Evolutionary conservation across 331 rosid species (phyloP).

Genomic region (Phaseolus coccineus): DNA sequence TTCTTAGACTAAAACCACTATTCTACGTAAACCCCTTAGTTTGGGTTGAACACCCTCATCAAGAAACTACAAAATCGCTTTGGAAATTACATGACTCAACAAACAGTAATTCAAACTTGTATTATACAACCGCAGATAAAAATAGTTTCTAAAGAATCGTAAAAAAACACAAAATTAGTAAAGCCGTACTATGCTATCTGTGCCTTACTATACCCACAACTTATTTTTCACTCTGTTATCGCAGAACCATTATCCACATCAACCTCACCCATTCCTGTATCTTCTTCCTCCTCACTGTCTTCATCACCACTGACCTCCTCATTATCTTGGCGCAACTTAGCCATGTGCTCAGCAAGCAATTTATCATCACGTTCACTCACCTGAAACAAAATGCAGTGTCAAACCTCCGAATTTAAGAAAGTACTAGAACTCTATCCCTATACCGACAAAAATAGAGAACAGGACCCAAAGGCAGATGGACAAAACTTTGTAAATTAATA

Average conservation of each 20-base stretch:
- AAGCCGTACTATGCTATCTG: slow-evolving; percentile 44
- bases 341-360: slow-evolving; percentile 91
- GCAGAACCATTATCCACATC: slow-evolving; percentile 71
- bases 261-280: slow-evolving; percentile 93
- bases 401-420: slow-evolving; percentile 24
- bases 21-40: not conserved
- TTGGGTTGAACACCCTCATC: slow-evolving; percentile 25
- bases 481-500: not conserved
- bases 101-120: slow-evolving; percentile 38
- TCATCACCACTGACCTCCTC: slow-evolving; percentile 89
- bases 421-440: not conserved
- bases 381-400: slow-evolving; percentile 56
- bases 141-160: slow-evolving; percentile 8
- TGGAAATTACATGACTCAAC: slow-evolving; percentile 45
- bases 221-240: slow-evolving; percentile 63
- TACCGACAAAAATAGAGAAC: not conserved
- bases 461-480: slow-evolving; percentile 33
- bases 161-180: slow-evolving; percentile 31
- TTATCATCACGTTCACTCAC: slow-evolving; percentile 98
- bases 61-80: slow-evolving; percentile 39
- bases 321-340: slow-evolving; percentile 80
- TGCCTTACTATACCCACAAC: slow-evolving; percentile 28
- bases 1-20: not conserved
- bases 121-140: slow-evolving; percentile 51
- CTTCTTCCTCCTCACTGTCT: slow-evolving; percentile 96